Evolutionary conservation across 2,329 filamentous ascomycete genomes (phyloP).

Genomic region (Fusarium avenaceum): DNA sequence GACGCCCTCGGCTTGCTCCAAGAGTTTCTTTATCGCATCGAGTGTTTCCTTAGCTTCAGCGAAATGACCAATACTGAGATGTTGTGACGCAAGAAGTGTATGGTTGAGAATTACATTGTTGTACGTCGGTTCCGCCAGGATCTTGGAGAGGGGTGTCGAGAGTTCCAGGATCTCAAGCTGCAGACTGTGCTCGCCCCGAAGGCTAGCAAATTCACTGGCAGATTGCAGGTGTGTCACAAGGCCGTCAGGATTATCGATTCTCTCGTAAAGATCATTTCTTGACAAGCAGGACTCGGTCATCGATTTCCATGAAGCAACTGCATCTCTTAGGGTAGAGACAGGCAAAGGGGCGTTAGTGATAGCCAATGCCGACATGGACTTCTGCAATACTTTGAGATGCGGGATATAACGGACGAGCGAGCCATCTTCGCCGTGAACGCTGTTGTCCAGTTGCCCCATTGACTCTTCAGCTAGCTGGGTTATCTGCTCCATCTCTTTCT

Average conservation of each 20-base stretch:
- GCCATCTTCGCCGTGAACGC: conserved; percentile 61
- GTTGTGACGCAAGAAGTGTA: conserved; percentile 65
- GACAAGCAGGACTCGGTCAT: conserved; percentile 58
- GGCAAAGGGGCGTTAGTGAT: conserved; percentile 53
- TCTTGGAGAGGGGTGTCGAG: conserved; percentile 57
- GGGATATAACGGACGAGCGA: conserved; percentile 61
- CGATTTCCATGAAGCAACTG: conserved; percentile 61
- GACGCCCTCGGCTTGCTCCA: conserved; percentile 54
- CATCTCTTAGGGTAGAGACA: conserved; percentile 52
- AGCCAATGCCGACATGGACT: conserved; percentile 61
- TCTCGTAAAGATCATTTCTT: conserved; percentile 57
- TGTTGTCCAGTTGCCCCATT: conserved; percentile 53
- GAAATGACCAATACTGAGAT: conserved; percentile 66
- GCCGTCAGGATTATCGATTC: conserved; percentile 64
- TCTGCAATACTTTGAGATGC: conserved; percentile 62
- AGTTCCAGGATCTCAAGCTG: conserved; percentile 64
- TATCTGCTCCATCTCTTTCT: conserved; percentile 57
- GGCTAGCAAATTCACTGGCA: conserved; percentile 64
- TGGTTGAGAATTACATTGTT: conserved; percentile 62
- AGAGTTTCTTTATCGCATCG: conserved; percentile 66
- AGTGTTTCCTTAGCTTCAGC: conserved; percentile 67
- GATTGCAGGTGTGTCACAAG: conserved; percentile 66
- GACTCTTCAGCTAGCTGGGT: conserved; percentile 57
- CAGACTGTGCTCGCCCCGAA: conserved; percentile 63
- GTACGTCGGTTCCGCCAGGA: conserved; percentile 50